Evolutionary conservation across 768 basidiomycete genomes (phyloP).

Genomic region (Pisolithus orientalis): DNA sequence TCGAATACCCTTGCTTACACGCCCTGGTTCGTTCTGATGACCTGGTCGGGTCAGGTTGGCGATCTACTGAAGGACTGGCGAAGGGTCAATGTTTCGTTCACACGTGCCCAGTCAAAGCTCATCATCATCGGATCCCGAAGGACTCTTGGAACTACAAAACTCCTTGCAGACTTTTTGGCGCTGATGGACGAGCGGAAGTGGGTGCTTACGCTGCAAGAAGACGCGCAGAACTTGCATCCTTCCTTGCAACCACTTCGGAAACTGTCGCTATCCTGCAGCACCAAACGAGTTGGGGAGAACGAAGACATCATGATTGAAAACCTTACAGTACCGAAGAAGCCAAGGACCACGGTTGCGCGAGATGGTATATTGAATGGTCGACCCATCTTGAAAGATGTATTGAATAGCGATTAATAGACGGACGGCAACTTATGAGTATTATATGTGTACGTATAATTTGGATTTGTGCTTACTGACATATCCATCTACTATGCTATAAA

Average conservation of each 20-base stretch:
- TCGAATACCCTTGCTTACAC: background rate
- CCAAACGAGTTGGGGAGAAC: constrained; percentile 5
- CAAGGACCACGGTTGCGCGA: constrained; percentile 25
- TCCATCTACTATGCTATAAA: no score
- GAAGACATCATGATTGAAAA: constrained; percentile 3
- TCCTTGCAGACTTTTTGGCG: constrained; percentile 70
- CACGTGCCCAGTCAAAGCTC: constrained; percentile 85
- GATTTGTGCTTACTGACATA: no score
- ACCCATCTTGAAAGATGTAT: constrained; percentile 55
- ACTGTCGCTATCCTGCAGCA: background rate
- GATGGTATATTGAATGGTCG: constrained; percentile 47
- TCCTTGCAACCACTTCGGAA: constrained; percentile 17
- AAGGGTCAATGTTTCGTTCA: constrained; percentile 94
- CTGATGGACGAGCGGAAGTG: constrained; percentile 70
- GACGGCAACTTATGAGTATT: no score
- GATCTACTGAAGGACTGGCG: constrained; percentile 95
- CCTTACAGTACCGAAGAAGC: constrained; percentile 30
- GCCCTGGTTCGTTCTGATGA: background rate
- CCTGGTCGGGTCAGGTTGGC: constrained; percentile 54
- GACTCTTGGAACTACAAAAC: constrained; percentile 57
- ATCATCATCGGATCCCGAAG: constrained; percentile 83
- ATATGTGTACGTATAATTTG: no score
- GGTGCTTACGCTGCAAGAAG: constrained; percentile 54
- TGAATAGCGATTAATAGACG: constrained; percentile 33
- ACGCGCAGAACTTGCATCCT: constrained; percentile 50